A percentile compares a stretch with the other conserved stretches of the same genome.
Conservation (phyloP, 2,329 filamentous ascomycete genomes). For the Aspergillus luchuensis region DNA sequence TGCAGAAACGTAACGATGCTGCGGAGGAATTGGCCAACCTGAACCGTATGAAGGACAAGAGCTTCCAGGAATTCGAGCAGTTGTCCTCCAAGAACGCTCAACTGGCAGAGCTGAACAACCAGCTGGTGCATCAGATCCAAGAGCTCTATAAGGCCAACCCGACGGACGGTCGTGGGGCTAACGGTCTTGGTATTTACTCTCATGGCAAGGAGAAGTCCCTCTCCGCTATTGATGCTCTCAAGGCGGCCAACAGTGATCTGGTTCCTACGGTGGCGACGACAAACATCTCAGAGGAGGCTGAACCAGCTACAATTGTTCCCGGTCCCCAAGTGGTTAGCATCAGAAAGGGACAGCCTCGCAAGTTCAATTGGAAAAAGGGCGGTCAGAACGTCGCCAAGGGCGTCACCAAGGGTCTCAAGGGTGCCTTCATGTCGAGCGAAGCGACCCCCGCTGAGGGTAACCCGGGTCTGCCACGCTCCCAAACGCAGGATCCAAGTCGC, state of each 20-base stretch:
- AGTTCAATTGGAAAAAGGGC: conserved; percentile 99
- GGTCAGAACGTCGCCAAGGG: conserved; percentile 92
- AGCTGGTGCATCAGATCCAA: conserved; percentile 91
- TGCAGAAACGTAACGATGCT: conserved; percentile 81
- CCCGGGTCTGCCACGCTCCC: conserved; percentile 39
- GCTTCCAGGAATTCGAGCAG: conserved; percentile 92
- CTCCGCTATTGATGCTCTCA: conserved; percentile 47
- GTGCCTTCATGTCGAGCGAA: conserved; percentile 77
- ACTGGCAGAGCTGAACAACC: conserved; percentile 91
- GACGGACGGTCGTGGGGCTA: conserved; percentile 35
- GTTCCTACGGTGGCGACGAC: conserved; percentile 60
- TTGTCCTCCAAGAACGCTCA: conserved; percentile 93
- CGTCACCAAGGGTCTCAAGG: conserved; percentile 90
- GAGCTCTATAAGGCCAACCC: conserved; percentile 79
- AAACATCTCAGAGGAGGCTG: conserved; percentile 64
- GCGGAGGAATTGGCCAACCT: conserved; percentile 82
- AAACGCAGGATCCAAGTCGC: conserved; percentile 49
- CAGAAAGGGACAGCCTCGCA: conserved; percentile 88
- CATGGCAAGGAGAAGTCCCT: conserved; percentile 56
- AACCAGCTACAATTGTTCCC: conserved; percentile 60
- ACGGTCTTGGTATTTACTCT: conserved; percentile 67
- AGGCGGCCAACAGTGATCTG: conserved; percentile 52
- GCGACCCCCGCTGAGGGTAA: conserved; percentile 41
- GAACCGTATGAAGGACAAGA: conserved; percentile 84
- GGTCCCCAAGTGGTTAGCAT: conserved; percentile 96